Evolutionary conservation across 108 stramenopile species (phyloP).

Genomic region (Bacterosira constricta): DNA sequence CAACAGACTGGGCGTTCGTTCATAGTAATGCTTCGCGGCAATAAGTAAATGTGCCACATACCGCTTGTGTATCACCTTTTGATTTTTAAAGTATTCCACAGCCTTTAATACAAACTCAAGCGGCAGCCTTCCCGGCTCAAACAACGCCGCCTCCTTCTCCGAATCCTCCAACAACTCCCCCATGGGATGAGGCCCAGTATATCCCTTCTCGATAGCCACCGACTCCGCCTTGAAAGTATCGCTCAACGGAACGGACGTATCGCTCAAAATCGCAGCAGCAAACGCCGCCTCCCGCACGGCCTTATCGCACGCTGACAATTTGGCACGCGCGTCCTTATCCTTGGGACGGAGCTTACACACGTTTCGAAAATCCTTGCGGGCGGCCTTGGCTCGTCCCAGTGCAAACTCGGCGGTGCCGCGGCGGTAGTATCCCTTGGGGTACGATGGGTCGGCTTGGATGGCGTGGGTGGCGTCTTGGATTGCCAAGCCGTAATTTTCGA

Average conservation of each 20-base stretch:
- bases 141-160: conserved; percentile 48
- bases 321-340: conserved; percentile 83
- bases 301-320: conserved; percentile 91
- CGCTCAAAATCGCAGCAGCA: conserved; percentile 88
- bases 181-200: conserved; percentile 92
- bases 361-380: conserved; percentile 89
- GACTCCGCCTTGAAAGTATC: conserved; percentile 67
- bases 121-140: conserved; percentile 82
- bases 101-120: conserved; percentile 91
- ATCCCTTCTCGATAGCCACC: conserved; percentile 66
- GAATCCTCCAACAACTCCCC: conserved; percentile 64
- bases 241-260: conserved; percentile 78
- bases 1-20: conserved; percentile 63
- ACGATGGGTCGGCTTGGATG: conserved; percentile 85
- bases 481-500: conserved; percentile 96
- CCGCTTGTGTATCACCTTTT: conserved; percentile 95
- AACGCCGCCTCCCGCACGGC: conserved; percentile 89
- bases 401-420: conserved; percentile 96
- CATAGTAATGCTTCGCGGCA: conserved; percentile 68
- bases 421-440: conserved; percentile 98
- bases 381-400: conserved; percentile 91
- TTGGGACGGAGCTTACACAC: conserved; percentile 86
- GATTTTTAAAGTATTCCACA: conserved; percentile 83
- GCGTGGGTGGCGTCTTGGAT: conserved; percentile 92
- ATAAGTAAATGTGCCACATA: conserved; percentile 86